Evolutionary conservation across 495 filamentous ascomycete species (phyloP), one percentile per base, ranked within the genome.

Genomic region (Staphylotrichum longicolle): DNA sequence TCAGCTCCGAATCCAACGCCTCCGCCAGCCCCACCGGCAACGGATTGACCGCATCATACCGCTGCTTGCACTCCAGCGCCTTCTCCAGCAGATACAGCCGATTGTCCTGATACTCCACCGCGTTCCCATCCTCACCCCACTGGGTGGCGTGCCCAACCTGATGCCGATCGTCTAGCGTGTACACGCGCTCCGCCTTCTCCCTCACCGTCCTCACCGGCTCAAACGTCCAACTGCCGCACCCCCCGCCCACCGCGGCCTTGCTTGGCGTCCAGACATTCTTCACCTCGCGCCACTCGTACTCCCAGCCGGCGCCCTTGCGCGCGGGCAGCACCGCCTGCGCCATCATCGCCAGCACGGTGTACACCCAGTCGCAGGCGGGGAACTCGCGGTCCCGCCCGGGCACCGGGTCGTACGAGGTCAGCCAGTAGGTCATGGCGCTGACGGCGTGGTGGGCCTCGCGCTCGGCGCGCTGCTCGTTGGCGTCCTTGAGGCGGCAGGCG

Each of bases 281-380:
- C 5, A 44, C 48, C 37, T 15, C 9, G 0, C 39, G 5, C 37
- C 33, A 41, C 7, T 8, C 20, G 7, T 30, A 6, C 27, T 15
- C 32, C 12, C 32, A 47, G 12, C 42, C 53, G 11, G 5, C 3
- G 6, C 7, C 57, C 47, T 14, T n/a, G 0, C 47, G 37, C 12
- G 0, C 9, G 3, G 57, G 47, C 57, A 59, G 30, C 37, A n/a
- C 57, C 1, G 48, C 57, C 20, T 44, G 11, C 47, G 45, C 45
- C 57, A 59, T 44, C 27, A 32, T 4, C 37, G 47, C 35, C 10
- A 59, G 14, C 37, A 59, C 57, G 12, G 5, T 6, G 4, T 9
- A 59, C 46, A 59, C 3, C 47, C 48, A 51, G 37, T 33, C 34
- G 15, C 32, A 4, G 15, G 0, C 34, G 46, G 46, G 2, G 12